Evolutionary conservation across 106 monocot species (phyloP).

Genomic region (Apostasia shenzhenica): DNA sequence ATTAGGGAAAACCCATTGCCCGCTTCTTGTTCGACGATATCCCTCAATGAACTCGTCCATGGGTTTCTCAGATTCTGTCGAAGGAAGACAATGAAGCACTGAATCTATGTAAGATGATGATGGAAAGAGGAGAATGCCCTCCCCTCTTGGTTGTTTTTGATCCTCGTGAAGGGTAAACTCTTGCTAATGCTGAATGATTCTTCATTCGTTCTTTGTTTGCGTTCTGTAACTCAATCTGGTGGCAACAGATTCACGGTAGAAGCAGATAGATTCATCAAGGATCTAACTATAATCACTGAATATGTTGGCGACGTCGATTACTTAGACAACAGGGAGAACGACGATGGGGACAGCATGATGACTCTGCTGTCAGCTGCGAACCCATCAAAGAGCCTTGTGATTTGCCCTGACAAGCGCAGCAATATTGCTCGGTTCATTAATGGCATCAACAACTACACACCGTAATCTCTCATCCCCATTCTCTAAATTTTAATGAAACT

Average conservation of each 20-base stretch:
- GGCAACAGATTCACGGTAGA: conserved; percentile 76
- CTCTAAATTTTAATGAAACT: neutral
- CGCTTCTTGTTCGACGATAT: neutral
- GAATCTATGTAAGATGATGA: conserved; percentile 73
- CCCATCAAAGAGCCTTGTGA: conserved; percentile 69
- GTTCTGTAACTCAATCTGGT: neutral
- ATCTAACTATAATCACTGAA: conserved; percentile 81
- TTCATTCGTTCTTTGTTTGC: neutral
- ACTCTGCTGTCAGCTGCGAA: conserved; percentile 59
- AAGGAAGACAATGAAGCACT: conserved; percentile 74
- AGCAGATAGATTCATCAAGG: conserved; percentile 84
- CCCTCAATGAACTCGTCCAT: neutral
- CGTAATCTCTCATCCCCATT: conserved; percentile 25
- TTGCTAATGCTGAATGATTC: neutral
- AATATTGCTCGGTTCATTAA: conserved; percentile 91
- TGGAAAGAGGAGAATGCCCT: conserved; percentile 80
- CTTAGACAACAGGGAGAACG: conserved; percentile 62
- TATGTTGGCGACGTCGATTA: conserved; percentile 93
- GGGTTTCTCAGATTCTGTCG: conserved; percentile 42
- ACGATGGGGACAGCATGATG: conserved; percentile 98
- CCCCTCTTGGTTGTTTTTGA: conserved; percentile 89
- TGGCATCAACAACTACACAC: conserved; percentile 84
- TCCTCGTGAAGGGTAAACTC: conserved; percentile 55
- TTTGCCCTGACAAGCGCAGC: conserved; percentile 83
- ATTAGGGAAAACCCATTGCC: neutral